Percentiles rank a stretch among this genome's conserved stretches.
phyloP scores from a whole-genome alignment of 257 asterid genomes.

The Nicotiana sylvestris region DNA sequence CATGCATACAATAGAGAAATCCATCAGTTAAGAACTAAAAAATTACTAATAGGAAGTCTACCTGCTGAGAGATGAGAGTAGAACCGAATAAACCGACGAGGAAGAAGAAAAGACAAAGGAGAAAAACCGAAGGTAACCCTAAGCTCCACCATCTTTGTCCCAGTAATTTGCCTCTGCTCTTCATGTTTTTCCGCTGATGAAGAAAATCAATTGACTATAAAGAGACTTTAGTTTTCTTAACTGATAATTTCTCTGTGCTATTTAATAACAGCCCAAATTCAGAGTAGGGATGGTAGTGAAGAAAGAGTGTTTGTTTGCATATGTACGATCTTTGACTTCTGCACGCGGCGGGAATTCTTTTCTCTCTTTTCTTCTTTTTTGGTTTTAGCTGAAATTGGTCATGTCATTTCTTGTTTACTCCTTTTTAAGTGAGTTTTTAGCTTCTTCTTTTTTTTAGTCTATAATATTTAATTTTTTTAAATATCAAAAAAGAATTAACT shows the following conservation, averaged over 20 bases:
- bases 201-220: not conserved
- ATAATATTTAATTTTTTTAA: too few species aligned
- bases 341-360: conserved; percentile 45
- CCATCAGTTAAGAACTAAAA: not conserved
- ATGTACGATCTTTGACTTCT: conserved; percentile 8
- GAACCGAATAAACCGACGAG: conserved; percentile 83
- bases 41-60: not conserved
- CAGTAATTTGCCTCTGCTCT: conserved; percentile 39
- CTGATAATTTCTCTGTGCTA: not conserved
- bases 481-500: too few species aligned
- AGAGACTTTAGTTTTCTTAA: not conserved
- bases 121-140: conserved; percentile 60
- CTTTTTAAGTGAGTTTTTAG: too few species aligned
- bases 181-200: conserved; percentile 33
- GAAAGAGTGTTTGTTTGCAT: not conserved
- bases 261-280: not conserved
- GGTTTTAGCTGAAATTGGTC: not conserved
- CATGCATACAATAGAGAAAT: not conserved
- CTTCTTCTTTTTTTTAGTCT: too few species aligned
- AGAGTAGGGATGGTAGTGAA: not conserved
- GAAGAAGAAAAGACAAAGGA: conserved; percentile 71
- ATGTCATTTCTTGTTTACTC: too few species aligned
- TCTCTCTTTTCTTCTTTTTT: not conserved
- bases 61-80: conserved; percentile 71
- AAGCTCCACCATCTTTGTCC: conserved; percentile 44